A percentile compares a stretch with the other conserved stretches of the same genome.
phyloP scores from a whole-genome alignment of 2,329 filamentous ascomycete genomes.

The Fusarium setosum region DNA sequence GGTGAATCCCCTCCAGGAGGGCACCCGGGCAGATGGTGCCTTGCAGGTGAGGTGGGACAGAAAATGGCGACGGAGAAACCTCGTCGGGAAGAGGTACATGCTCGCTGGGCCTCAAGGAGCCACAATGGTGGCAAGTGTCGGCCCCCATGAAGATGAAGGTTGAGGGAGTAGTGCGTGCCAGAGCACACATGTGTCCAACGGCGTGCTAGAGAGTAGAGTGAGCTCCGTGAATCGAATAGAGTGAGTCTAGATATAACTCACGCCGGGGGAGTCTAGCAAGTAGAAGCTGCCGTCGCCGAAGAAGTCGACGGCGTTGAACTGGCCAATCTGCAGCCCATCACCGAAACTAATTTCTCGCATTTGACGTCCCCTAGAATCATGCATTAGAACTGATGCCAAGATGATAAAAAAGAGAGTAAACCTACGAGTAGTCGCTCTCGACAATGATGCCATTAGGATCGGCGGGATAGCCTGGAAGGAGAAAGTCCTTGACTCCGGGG shows the following conservation, averaged over 20 bases:
- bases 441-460: neutral
- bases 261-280: constrained; percentile 3
- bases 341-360: neutral
- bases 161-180: constrained; percentile 2
- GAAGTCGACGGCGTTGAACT: neutral
- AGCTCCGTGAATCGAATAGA: neutral
- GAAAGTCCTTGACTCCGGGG: neutral
- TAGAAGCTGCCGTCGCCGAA: constrained; percentile 6
- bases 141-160: constrained; percentile 2
- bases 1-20: neutral
- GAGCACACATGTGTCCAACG: constrained; percentile 3
- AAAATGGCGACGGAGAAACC: neutral
- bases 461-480: neutral
- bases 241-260: neutral
- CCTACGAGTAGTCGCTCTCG: neutral
- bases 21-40: neutral
- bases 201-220: neutral
- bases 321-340: neutral
- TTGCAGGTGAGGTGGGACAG: neutral
- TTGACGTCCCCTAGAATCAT: neutral
- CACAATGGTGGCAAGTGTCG: neutral
- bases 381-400: neutral
- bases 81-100: neutral
- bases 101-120: neutral
- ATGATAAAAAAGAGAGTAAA: neutral